phyloP scores from a whole-genome alignment of 83 land plant genomes.

The Picea mariana region DNA sequence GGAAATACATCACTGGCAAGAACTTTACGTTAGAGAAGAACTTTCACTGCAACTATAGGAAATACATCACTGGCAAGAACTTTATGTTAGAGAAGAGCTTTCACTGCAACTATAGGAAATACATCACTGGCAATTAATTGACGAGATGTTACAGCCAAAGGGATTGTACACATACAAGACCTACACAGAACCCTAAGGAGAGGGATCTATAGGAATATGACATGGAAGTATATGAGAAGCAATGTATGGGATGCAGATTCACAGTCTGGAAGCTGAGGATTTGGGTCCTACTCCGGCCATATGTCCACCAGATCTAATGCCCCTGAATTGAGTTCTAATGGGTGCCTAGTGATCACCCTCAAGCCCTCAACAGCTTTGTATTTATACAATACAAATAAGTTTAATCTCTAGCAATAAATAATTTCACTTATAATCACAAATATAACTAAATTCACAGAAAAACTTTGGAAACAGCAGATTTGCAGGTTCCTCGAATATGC shows the following conservation, averaged over 20 bases:
- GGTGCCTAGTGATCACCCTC: too few relatives aligned
- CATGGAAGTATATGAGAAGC: slow-evolving; percentile 62
- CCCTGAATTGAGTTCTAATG: too few relatives aligned
- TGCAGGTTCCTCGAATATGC: slow-evolving; percentile 37
- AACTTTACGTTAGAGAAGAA: background rate
- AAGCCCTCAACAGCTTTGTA: background rate
- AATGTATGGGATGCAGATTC: slow-evolving; percentile 25
- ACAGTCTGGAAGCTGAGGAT: slow-evolving; percentile 21
- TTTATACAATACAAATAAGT: background rate
- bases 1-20: background rate
- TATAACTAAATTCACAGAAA: background rate
- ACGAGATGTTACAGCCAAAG: too few relatives aligned
- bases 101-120: too few relatives aligned
- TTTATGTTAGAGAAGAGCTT: too few relatives aligned
- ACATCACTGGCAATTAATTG: too few relatives aligned
- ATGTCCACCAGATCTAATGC: too few relatives aligned
- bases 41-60: too few relatives aligned
- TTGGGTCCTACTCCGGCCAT: background rate
- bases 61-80: background rate
- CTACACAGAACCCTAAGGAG: slow-evolving; percentile 54
- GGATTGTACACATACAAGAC: too few relatives aligned
- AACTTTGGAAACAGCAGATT: slow-evolving; percentile 13
- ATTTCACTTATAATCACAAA: background rate
- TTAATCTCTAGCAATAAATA: background rate
- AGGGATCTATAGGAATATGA: slow-evolving; percentile 75